Base-by-base conservation (phyloP, 2,329 filamentous ascomycete species). In the Rutstroemia sydowiana region DNA sequence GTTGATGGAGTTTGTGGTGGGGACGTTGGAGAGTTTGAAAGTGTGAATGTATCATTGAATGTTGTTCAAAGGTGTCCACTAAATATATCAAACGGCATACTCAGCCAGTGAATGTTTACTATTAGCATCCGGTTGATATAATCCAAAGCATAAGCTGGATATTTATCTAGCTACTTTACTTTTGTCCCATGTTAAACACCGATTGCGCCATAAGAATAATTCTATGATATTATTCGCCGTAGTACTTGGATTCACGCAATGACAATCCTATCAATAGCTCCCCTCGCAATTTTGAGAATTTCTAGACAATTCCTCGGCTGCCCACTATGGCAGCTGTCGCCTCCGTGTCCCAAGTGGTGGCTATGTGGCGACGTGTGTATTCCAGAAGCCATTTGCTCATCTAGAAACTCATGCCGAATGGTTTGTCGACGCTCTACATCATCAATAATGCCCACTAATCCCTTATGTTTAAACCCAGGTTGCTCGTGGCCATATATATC, bases 401-500 rank as follows among this genome's bases (percentile, higher is more conserved):
- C 78, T 37, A 81, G 56, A 10, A 71, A 57, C 3, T 72, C 70
- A 59, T 83, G 79, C 2, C 79, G 68, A 44, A 63, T 65, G 26
- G 65, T 67, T 18, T 73, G 75, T 36, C 73, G 71, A 55, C 73
- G 69, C 59, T 82, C 78, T 65, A 84, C 72, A 54, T 73, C 66
- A 10, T 65, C 60, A 26, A 82, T 70, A 32, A 83, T 73, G 48
- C 79, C 78, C 60, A 71, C 75, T 3, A 84, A 68, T 0, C 79
- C 79, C 20, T 73, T 67, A 41, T 77, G 74, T 26, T 60, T 58
- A 42, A 63, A 59, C 16, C 52, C 53, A 16, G 39, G 36, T 28
- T 60, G 57, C 14, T 59, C 59, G 26, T 77, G 61, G 0, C 80
- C 80, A 61, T 83, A 81, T 7, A 84, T 73, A 59, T 84, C 80